Conservation (phyloP, 495 filamentous ascomycete genomes). For the Tetracladium marchalianum region DNA sequence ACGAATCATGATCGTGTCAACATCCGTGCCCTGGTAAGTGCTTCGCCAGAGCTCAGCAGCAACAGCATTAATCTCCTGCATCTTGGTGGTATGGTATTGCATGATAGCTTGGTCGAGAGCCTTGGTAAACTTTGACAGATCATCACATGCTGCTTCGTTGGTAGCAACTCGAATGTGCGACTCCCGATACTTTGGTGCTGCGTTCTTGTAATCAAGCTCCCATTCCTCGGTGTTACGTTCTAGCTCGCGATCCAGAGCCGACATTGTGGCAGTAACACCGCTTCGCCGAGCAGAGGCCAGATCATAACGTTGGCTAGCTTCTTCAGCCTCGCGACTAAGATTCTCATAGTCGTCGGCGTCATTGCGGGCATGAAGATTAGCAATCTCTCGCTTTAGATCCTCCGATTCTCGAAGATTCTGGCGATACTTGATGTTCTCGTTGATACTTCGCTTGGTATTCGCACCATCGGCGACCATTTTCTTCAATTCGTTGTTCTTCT, state of each 20-base stretch:
- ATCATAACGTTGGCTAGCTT: conserved; percentile 50
- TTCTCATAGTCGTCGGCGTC: conserved; percentile 71
- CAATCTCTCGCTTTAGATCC: conserved; percentile 56
- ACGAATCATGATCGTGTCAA: conserved; percentile 91
- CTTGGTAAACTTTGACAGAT: conserved; percentile 66
- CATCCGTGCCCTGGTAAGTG: conserved; percentile 95
- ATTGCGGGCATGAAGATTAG: conserved; percentile 67
- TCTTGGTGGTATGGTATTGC: conserved; percentile 89
- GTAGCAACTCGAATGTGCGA: conserved; percentile 84
- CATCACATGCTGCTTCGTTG: conserved; percentile 85
- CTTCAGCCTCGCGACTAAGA: conserved; percentile 56
- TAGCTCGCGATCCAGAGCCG: conserved; percentile 72
- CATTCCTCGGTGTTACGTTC: conserved; percentile 61
- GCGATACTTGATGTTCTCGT: conserved; percentile 79
- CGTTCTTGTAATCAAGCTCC: conserved; percentile 77
- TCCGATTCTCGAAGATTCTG: conserved; percentile 58
- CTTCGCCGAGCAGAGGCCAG: conserved; percentile 39
- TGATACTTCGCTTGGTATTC: conserved; percentile 69
- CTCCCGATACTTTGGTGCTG: conserved; percentile 74
- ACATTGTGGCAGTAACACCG: conserved; percentile 59
- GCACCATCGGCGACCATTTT: conserved; percentile 67
- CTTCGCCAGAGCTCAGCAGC: conserved; percentile 91
- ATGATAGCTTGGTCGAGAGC: conserved; percentile 95
- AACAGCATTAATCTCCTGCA: conserved; percentile 97
- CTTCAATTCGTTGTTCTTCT: conserved; percentile 66